phyloP scores from a whole-genome alignment of 2,329 filamentous ascomycete genomes.

The Tetracladium maxilliforme region DNA sequence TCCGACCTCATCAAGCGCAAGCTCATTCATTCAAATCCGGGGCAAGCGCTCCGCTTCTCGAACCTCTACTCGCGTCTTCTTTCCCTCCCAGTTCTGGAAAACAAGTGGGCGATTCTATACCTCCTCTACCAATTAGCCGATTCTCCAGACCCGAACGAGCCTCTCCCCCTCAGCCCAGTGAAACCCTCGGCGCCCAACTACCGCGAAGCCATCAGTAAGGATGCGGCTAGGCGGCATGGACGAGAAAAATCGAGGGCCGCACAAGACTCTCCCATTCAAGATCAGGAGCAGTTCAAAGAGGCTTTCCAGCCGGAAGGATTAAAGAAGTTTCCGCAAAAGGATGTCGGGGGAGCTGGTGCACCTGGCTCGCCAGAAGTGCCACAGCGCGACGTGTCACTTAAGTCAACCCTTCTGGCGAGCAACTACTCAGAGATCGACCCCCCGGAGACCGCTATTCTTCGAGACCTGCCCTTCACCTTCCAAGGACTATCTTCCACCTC shows the following conservation, averaged over 20 bases:
- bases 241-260: no score
- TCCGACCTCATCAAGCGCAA: constrained; percentile 85
- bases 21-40: constrained; percentile 63
- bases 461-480: constrained; percentile 81
- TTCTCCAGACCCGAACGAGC: constrained; percentile 37
- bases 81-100: constrained; percentile 78
- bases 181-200: no score
- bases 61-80: constrained; percentile 83
- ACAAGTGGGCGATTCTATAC: constrained; percentile 95
- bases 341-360: constrained; percentile 15
- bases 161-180: constrained; percentile 10
- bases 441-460: constrained; percentile 49
- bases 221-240: no score
- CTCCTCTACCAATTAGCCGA: constrained; percentile 76
- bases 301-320: no score
- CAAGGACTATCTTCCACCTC: constrained; percentile 85
- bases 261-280: constrained; percentile 12
- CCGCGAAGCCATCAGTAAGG: no score
- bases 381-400: constrained; percentile 31
- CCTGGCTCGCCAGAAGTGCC: constrained; percentile 5
- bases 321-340: constrained; percentile 25
- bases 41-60: constrained; percentile 69
- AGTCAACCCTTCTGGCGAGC: constrained; percentile 40
- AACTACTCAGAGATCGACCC: constrained; percentile 43
- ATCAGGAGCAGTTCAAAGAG: no score